Conservation (phyloP, 2,329 filamentous ascomycete species). For the Phoma sp. region DNA sequence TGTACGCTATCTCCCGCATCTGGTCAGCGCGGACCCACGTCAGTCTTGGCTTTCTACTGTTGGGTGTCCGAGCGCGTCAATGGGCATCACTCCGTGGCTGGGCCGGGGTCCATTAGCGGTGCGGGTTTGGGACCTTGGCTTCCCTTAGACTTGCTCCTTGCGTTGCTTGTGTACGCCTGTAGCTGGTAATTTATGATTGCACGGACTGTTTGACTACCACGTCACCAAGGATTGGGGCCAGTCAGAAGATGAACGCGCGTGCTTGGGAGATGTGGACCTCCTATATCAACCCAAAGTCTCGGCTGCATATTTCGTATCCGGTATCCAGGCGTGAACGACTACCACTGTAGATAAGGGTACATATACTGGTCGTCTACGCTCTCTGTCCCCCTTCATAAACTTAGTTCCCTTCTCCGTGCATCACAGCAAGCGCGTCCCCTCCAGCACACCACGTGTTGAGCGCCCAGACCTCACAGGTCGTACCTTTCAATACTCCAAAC, state of each 20-base stretch:
- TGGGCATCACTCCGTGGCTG: conserved; percentile 34
- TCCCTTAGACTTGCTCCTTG: conserved; percentile 44
- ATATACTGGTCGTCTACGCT: conserved; percentile 17
- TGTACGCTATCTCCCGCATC: conserved; percentile 24
- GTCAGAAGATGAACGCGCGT: conserved; percentile 37
- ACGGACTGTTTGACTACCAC: conserved; percentile 43
- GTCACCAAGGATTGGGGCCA: conserved; percentile 38
- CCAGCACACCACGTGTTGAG: conserved; percentile 29
- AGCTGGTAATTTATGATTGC: conserved; percentile 36
- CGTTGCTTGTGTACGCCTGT: conserved; percentile 43
- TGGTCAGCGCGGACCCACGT: conserved; percentile 18
- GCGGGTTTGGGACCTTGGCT: conserved; percentile 38
- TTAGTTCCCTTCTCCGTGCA: conserved; percentile 18
- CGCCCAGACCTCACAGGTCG: conserved; percentile 15
- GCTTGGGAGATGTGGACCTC: conserved; percentile 35
- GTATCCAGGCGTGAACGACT: conserved; percentile 18
- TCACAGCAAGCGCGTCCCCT: conserved; percentile 23
- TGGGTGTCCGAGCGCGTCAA: conserved; percentile 25
- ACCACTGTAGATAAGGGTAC: conserved; percentile 29
- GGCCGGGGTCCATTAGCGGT: conserved; percentile 35
- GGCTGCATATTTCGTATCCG: conserved; percentile 27
- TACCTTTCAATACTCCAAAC: conserved; percentile 15
- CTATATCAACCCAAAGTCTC: conserved; percentile 26
- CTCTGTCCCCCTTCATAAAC: conserved; percentile 6
- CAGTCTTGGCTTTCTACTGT: conserved; percentile 27